These are phyloP conservation scores for Solanum bulbocastanum DNA, from an alignment of 257 asterid species.

Conservation along the genomic window DNA sequence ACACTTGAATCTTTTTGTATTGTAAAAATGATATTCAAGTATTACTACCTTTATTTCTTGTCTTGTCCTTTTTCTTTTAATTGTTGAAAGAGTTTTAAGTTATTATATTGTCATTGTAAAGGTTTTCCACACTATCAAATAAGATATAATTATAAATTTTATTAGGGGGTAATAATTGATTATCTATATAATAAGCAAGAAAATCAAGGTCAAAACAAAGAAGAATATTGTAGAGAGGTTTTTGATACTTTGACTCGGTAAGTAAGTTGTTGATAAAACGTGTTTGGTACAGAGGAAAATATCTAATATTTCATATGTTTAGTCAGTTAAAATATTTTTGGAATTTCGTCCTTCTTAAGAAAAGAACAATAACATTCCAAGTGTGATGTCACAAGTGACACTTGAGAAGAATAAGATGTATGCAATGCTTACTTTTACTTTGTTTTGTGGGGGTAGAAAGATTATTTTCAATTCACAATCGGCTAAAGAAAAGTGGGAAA, in stretches of 20 bases:
- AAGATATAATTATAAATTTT: background rate
- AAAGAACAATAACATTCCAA: no score
- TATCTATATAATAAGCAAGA: background rate
- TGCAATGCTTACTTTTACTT: no score
- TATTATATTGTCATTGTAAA: background rate
- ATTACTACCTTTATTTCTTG: background rate
- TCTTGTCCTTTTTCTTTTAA: background rate
- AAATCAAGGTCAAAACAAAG: background rate
- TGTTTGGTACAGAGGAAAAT: background rate
- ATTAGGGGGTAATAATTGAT: background rate
- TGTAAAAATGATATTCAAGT: background rate
- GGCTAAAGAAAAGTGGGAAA: background rate
- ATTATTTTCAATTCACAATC: no score
- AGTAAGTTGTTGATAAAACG: background rate
- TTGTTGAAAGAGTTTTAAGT: background rate
- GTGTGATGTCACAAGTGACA: background rate
- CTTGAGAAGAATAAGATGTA: no score
- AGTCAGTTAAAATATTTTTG: background rate
- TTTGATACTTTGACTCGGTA: background rate
- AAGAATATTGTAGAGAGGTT: background rate
- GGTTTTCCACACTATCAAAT: background rate
- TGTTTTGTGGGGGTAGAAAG: background rate
- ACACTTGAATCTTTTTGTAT: background rate
- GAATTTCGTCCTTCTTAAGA: fast-evolving
- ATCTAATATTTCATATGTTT: no score